Base-by-base conservation (phyloP, 208 protist genomes). In the Strigomonas culicis region DNA sequence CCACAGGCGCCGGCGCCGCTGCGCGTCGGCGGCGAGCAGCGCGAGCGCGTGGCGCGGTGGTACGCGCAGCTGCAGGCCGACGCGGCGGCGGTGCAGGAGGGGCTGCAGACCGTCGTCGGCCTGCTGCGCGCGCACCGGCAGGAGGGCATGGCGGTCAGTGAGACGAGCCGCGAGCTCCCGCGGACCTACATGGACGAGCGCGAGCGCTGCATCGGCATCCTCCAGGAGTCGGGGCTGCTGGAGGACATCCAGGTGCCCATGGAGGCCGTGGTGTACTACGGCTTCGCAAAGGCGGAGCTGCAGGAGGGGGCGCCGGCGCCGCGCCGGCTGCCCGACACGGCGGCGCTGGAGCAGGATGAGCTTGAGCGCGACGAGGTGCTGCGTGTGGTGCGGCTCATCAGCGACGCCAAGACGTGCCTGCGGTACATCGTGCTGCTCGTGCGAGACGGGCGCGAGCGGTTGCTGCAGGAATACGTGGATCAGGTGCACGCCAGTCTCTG, bases 331-430 rank as follows among this genome's bases (percentile, higher is more conserved):
- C 8, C 21, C 31, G 30, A 51, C 21, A 30, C 43, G 43, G 28
- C 13, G 22, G 50, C 24, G 15, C 19, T 39, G 60, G 44, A 59
- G 53, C 28, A 39, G 17, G 32, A 65, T 17, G 55, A 6, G 17
- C 49, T 32, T 3, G 80, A 91, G 66, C 80, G 80, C 1, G 60
- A 65, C 50, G 75, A 81, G 27, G 72, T 91, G 59, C 71, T 89
- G 69, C 75, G 75, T 31, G 63, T 74, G 32, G 63, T 92, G 34
- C 82, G 74, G 24, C 46, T 87, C n/a, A 60, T 94, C 50, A 80
- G 82, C 0, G 84, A 90, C 25, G 84, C 77, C 22, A 94, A 94
- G 69, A 94, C 84, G 61, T 91, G 84, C 51, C 57, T 94, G 66
- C 84, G 82, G 17, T 91, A 91, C 43, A 60, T 90, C 30, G 49